Percentiles rank a stretch among this genome's conserved stretches.
These are phyloP conservation scores for Emericellopsis cladophorae DNA, from an alignment of 2,329 filamentous ascomycete genomes.

Conservation along the genomic window DNA sequence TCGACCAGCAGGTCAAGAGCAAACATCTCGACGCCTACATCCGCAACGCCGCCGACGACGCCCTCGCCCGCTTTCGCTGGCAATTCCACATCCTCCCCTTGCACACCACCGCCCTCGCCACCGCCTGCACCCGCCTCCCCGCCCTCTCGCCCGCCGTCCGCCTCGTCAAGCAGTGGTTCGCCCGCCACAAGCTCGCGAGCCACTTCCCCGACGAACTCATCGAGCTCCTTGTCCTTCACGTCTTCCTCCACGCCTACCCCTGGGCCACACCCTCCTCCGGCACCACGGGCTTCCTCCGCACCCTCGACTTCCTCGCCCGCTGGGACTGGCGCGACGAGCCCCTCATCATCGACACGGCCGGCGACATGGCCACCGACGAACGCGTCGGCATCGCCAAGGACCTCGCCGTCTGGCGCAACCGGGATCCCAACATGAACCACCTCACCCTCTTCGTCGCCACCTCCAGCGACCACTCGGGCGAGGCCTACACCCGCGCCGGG, in stretches of 20 bases:
- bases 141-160: slow-evolving; percentile 73
- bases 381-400: slow-evolving; percentile 53
- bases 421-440: slow-evolving; percentile 80
- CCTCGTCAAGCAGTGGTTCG: slow-evolving; percentile 82
- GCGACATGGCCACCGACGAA: slow-evolving; percentile 48
- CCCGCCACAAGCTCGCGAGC: slow-evolving; percentile 62
- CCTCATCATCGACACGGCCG: slow-evolving; percentile 60
- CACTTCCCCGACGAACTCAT: slow-evolving; percentile 73
- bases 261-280: slow-evolving; percentile 68
- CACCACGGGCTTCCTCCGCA: slow-evolving; percentile 69
- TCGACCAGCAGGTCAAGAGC: slow-evolving; percentile 69
- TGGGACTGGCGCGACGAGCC: slow-evolving; percentile 91
- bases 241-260: slow-evolving; percentile 72
- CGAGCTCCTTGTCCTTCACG: slow-evolving; percentile 67
- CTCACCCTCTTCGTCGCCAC: slow-evolving; percentile 73
- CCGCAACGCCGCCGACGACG: slow-evolving; percentile 56
- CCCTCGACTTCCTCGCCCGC: slow-evolving; percentile 63
- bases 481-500: slow-evolving; percentile 59
- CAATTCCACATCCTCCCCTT: slow-evolving; percentile 60
- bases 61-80: slow-evolving; percentile 59
- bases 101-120: slow-evolving; percentile 71
- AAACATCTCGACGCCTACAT: slow-evolving; percentile 51
- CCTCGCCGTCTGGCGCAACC: slow-evolving; percentile 73
- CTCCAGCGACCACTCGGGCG: slow-evolving; percentile 63
- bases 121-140: slow-evolving; percentile 67